These are phyloP conservation scores for Saccharomycopsis sp. DNA, from an alignment of 805 yeast species.

Conservation along the genomic window DNA sequence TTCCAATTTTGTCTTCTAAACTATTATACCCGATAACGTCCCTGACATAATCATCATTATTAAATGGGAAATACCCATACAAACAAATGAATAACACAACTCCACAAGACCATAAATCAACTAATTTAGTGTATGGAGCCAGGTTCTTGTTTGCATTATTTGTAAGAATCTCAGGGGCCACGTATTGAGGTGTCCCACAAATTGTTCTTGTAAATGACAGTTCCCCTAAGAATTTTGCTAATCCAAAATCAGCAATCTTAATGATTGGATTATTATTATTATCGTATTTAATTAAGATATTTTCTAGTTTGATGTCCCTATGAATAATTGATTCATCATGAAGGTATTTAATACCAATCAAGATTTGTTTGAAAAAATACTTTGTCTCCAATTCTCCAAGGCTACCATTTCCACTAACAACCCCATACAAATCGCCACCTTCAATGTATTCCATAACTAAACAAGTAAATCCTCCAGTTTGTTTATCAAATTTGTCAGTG, in stretches of 20 bases:
- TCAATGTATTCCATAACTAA: constrained; percentile 15
- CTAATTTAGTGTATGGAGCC: constrained; percentile 58
- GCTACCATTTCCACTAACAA: background rate
- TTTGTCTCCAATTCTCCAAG: constrained; percentile 10
- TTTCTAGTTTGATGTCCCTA: constrained; percentile 43
- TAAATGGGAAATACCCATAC: constrained; percentile 82
- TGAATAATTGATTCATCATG: constrained; percentile 37
- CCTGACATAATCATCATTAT: constrained; percentile 45
- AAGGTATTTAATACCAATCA: constrained; percentile 28
- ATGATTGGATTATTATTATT: constrained; percentile 44
- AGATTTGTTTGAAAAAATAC: constrained; percentile 11
- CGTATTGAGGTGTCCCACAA: constrained; percentile 85
- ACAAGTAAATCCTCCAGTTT: constrained; percentile 4
- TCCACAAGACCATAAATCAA: constrained; percentile 80
- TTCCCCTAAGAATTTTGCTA: constrained; percentile 52
- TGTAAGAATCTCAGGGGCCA: constrained; percentile 69
- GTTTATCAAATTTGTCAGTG: constrained; percentile 7
- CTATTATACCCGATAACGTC: constrained; percentile 5
- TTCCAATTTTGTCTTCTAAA: background rate
- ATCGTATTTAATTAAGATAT: constrained; percentile 29
- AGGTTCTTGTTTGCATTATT: constrained; percentile 33
- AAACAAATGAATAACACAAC: constrained; percentile 71
- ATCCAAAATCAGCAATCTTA: constrained; percentile 80
- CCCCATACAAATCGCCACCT: constrained; percentile 11
- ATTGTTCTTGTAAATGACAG: constrained; percentile 66